Evolutionary conservation across 306 rosid genomes (phyloP).

Genomic region (Echinosophora koreensis): DNA sequence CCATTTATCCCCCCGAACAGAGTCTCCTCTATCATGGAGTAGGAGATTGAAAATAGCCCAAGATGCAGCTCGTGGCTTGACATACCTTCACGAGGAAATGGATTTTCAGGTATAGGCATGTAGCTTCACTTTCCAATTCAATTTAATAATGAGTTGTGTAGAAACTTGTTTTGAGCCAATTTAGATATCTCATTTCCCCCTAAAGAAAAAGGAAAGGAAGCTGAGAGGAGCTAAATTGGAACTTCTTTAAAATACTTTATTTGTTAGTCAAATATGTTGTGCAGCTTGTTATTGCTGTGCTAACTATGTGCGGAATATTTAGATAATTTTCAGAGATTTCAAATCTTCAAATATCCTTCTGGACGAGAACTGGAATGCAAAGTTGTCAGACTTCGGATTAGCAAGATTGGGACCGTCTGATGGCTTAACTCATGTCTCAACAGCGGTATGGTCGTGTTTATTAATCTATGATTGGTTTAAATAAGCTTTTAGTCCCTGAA

Average conservation of each 20-base stretch:
- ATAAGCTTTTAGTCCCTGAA: no score
- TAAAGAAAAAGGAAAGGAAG: slow-evolving; percentile 24
- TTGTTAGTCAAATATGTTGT: slow-evolving; percentile 20
- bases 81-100: slow-evolving; percentile 90
- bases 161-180: slow-evolving; percentile 29
- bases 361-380: slow-evolving; percentile 96
- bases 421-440: slow-evolving; percentile 94
- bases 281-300: slow-evolving; percentile 43
- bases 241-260: background rate
- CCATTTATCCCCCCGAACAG: slow-evolving; percentile 74
- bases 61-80: slow-evolving; percentile 93
- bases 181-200: slow-evolving; percentile 19
- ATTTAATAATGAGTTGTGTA: slow-evolving; percentile 2
- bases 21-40: slow-evolving; percentile 77
- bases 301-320: slow-evolving; percentile 36
- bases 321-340: slow-evolving; percentile 99
- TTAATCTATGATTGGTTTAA: slow-evolving; percentile 34
- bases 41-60: slow-evolving; percentile 86
- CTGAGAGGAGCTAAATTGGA: slow-evolving; percentile 21
- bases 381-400: slow-evolving; percentile 93
- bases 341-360: slow-evolving; percentile 94
- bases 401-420: slow-evolving; percentile 97
- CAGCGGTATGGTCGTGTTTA: slow-evolving; percentile 76
- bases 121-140: slow-evolving; percentile 18
- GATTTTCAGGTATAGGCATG: slow-evolving; percentile 85